A percentile compares a stretch with the other conserved stretches of the same genome.
Evolutionary conservation across 1,139 yeast genomes (phyloP).

Genomic region (Pichia sp.): DNA sequence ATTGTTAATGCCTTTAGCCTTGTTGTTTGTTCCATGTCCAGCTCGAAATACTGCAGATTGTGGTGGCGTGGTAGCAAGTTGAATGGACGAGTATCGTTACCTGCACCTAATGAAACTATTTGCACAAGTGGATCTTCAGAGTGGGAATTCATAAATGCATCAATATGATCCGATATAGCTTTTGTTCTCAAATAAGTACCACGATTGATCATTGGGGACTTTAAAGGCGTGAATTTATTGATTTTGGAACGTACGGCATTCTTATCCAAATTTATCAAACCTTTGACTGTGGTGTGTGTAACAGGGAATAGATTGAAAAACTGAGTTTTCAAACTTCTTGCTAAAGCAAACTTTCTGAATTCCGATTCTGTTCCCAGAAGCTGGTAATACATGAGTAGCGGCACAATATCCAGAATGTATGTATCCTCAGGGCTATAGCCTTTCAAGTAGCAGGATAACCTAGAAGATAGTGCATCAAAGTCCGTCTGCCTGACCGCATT

Average conservation of each 20-base stretch:
- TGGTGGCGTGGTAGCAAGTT: slow-evolving; percentile 31
- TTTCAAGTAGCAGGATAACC: slow-evolving; percentile 29
- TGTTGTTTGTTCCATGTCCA: slow-evolving; percentile 66
- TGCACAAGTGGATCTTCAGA: slow-evolving; percentile 52
- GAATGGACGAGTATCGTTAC: slow-evolving; percentile 84
- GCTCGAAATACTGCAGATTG: slow-evolving; percentile 50
- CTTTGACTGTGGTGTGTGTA: not conserved
- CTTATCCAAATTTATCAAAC: not conserved
- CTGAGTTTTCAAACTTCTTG: slow-evolving; percentile 35
- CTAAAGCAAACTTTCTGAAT: slow-evolving; percentile 25
- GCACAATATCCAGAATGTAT: slow-evolving; percentile 37
- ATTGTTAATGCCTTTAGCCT: slow-evolving; percentile 55
- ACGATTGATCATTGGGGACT: slow-evolving; percentile 72
- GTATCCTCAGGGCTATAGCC: slow-evolving; percentile 50
- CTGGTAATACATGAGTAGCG: slow-evolving; percentile 28
- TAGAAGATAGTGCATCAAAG: slow-evolving; percentile 75
- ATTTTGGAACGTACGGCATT: not conserved
- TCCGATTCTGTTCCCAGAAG: slow-evolving; percentile 21
- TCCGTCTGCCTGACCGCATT: slow-evolving; percentile 66
- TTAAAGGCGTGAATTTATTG: slow-evolving; percentile 23
- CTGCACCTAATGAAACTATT: slow-evolving; percentile 86
- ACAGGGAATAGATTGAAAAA: slow-evolving; percentile 25
- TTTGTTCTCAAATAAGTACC: slow-evolving; percentile 77
- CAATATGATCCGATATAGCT: slow-evolving; percentile 51
- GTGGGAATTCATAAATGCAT: slow-evolving; percentile 38